Percentiles rank a stretch among this genome's conserved stretches.
phyloP scores from a whole-genome alignment of 1,139 yeast species.

The Kluyveromyces sp. region DNA sequence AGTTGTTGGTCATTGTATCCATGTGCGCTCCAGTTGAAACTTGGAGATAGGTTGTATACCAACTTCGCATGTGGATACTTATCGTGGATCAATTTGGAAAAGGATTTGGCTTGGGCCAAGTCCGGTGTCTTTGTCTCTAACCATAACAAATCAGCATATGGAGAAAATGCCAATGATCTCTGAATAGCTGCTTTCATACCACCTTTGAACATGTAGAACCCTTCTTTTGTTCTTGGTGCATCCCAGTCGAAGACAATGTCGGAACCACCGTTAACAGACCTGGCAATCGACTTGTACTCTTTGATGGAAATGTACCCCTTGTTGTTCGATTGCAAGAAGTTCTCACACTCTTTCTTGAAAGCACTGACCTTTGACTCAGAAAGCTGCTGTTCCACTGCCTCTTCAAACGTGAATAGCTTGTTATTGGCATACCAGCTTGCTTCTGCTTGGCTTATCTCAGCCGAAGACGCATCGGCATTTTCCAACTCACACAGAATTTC shows the following conservation, averaged over 20 bases:
- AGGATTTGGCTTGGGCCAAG: conserved; percentile 41
- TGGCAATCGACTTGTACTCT: conserved; percentile 28
- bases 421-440: conserved; percentile 39
- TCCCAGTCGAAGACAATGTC: conserved; percentile 47
- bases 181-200: conserved; percentile 49
- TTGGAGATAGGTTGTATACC: conserved; percentile 52
- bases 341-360: conserved; percentile 7
- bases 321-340: background rate
- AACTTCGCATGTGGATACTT: conserved; percentile 46
- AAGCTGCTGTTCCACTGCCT: conserved; percentile 35
- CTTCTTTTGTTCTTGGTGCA: conserved; percentile 51
- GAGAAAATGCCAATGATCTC: conserved; percentile 46
- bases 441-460: conserved; percentile 35
- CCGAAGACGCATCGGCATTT: conserved; percentile 30
- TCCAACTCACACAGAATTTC: conserved; percentile 42
- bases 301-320: conserved; percentile 16
- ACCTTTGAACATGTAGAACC: conserved; percentile 42
- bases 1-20: conserved; percentile 43
- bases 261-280: conserved; percentile 26
- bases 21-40: conserved; percentile 51
- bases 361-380: conserved; percentile 10
- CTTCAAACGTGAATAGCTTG: conserved; percentile 40
- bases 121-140: conserved; percentile 52
- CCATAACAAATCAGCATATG: conserved; percentile 53
- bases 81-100: conserved; percentile 41